phyloP scores from a whole-genome alignment of 306 rosid genomes.

The Lathyrus aphaca region DNA sequence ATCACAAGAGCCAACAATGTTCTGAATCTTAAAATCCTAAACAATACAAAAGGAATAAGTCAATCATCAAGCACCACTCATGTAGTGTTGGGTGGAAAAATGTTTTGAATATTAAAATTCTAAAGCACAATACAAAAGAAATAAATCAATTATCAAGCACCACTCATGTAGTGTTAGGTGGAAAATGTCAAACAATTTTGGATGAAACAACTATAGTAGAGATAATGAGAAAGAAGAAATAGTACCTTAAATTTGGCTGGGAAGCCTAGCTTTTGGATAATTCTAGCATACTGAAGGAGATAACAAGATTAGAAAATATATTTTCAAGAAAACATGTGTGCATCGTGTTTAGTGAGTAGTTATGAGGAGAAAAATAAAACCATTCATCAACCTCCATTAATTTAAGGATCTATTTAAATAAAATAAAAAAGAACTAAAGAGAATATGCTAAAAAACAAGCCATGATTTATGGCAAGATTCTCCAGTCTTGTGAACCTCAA shows the following conservation, averaged over 20 bases:
- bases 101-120: slow-evolving; percentile 82
- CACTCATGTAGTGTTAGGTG: background rate
- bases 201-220: slow-evolving; percentile 21
- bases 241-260: slow-evolving; percentile 81
- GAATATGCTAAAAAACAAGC: slow-evolving; percentile 23
- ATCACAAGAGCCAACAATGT: slow-evolving; percentile 88
- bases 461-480: slow-evolving; percentile 1
- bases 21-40: slow-evolving; percentile 79
- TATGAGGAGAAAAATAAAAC: slow-evolving; percentile 24
- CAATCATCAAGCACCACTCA: background rate
- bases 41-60: slow-evolving; percentile 24
- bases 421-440: background rate
- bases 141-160: slow-evolving; percentile 19
- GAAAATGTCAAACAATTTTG: slow-evolving; percentile 8
- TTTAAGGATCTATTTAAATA: slow-evolving; percentile 11
- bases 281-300: slow-evolving; percentile 78
- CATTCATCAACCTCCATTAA: slow-evolving; percentile 1
- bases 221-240: background rate
- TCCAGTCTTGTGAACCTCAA: background rate
- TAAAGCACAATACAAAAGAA: slow-evolving; percentile 28
- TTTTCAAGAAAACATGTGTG: background rate
- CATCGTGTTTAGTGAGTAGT: background rate
- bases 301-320: slow-evolving; percentile 30
- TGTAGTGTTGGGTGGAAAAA: background rate
- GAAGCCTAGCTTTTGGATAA: slow-evolving; percentile 84